Evolutionary conservation across 345 rosid genomes (phyloP), one percentile per base, ranked within the genome.

Genomic region (Brassica rapa): DNA sequence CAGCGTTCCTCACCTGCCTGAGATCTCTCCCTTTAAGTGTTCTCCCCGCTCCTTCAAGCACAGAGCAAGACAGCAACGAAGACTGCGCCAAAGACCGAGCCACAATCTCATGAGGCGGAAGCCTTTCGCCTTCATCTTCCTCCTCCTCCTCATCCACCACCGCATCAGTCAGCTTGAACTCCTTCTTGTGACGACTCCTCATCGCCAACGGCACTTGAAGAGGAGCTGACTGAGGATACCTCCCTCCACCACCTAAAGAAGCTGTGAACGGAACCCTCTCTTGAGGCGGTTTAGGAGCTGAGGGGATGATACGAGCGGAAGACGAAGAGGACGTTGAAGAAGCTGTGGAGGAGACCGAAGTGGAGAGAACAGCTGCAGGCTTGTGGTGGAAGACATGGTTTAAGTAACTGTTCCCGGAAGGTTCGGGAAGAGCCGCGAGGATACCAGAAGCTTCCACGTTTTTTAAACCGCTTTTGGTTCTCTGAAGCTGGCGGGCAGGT

Each of bases 21-120:
- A 91, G 88, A 86, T 93, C 96, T 82, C 94, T 91, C 72, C 98
- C 98, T 83, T 91, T 93, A 33, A 93, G 93, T 57, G 97, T 93
- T 75, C 97, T 83, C 29, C 98, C 98, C 2, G 85, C 93, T 21
- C 97, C 98, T 81, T 91, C 98, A 39, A 93, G 88, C 81, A 93
- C 97, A 1, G 97, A 89, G 83, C 87, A 86, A 3, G 95, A 82
- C 53, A 91, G 29, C 35, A 76, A 41, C 14, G 89, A 86, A 39
- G 98, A 84, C 73, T 87, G 86, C 10, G 93, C 81, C 70, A 83
- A 72, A 30, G 86, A 84, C 85, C 89, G 81, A n/a, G 92, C 94
- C 72, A 93, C 93, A 35, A 91, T 87, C 89, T 89, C 93, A 59
- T 93, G 98, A 12, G 98, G 98, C 8, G 97, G 93, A 75, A 93